Evolutionary conservation across 352 stramenopile genomes (phyloP).

Genomic region (Globisporangium echinulatum): DNA sequence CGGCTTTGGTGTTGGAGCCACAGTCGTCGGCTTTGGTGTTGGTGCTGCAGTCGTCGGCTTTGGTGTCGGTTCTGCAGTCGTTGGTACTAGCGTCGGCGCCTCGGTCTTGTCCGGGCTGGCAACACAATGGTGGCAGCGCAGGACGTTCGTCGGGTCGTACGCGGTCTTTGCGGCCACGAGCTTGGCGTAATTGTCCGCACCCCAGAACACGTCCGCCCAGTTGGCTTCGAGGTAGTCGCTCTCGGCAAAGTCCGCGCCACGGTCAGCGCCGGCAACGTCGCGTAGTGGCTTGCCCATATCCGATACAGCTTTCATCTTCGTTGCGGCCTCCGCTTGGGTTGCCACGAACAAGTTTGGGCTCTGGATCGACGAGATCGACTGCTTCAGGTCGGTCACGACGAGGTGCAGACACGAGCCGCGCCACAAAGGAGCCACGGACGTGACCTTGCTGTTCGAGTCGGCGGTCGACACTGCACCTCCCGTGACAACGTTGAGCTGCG

Average conservation of each 20-base stretch:
- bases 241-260: conserved; percentile 7
- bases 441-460: not conserved
- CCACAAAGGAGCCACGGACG: conserved; percentile 5
- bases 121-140: conserved; percentile 7
- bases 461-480: conserved; percentile 6
- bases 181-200: conserved; percentile 5
- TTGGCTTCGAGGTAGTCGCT: conserved; percentile 5
- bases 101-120: not conserved
- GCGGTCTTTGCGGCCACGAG: conserved; percentile 1
- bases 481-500: conserved; percentile 2
- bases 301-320: not conserved
- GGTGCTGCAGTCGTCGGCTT: not conserved
- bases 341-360: not conserved
- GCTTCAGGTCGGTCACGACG: conserved; percentile 1
- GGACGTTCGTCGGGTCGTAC: not conserved
- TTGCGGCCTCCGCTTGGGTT: not conserved
- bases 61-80: not conserved
- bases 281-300: conserved; percentile 5
- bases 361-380: not conserved
- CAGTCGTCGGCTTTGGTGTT: not conserved
- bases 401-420: conserved; percentile 6
- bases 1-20: not conserved
- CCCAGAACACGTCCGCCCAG: conserved; percentile 6
- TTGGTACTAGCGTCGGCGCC: not conserved
- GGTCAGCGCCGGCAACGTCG: not conserved